These are phyloP conservation scores for Collybia sordida DNA, from an alignment of 768 basidiomycete species.

Conservation along the genomic window DNA sequence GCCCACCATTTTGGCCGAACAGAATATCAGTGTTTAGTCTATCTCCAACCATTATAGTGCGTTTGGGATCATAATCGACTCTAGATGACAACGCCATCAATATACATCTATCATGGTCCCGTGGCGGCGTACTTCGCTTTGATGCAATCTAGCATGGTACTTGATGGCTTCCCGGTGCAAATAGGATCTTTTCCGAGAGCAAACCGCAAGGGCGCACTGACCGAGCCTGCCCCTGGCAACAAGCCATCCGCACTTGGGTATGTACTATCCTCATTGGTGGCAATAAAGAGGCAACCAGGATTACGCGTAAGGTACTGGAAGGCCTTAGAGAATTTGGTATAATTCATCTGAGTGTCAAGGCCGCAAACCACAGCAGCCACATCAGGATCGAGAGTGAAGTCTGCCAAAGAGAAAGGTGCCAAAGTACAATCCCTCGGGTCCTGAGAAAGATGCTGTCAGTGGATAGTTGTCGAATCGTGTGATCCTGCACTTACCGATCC, in stretches of 20 bases:
- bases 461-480: constrained; percentile 3
- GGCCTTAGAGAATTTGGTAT: constrained; percentile 92
- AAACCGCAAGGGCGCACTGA: constrained; percentile 80
- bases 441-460: constrained; percentile 35
- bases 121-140: constrained; percentile 49
- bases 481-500: constrained; percentile 65
- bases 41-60: constrained; percentile 96
- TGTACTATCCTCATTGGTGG: constrained; percentile 91
- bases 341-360: constrained; percentile 83
- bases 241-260: constrained; percentile 73
- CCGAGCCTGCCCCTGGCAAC: constrained; percentile 82
- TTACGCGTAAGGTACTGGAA: constrained; percentile 87
- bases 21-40: constrained; percentile 93
- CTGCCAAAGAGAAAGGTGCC: constrained; percentile 60
- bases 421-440: constrained; percentile 84
- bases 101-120: neutral
- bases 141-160: constrained; percentile 92
- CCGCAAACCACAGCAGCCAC: constrained; percentile 96
- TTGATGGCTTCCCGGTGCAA: constrained; percentile 88
- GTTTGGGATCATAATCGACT: constrained; percentile 79
- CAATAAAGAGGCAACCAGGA: constrained; percentile 79
- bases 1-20: constrained; percentile 86
- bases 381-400: constrained; percentile 72
- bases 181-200: constrained; percentile 71
- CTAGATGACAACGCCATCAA: constrained; percentile 40